These are phyloP conservation scores for Schwanniomyces sp. DNA, from an alignment of 805 yeast species.

Conservation along the genomic window DNA sequence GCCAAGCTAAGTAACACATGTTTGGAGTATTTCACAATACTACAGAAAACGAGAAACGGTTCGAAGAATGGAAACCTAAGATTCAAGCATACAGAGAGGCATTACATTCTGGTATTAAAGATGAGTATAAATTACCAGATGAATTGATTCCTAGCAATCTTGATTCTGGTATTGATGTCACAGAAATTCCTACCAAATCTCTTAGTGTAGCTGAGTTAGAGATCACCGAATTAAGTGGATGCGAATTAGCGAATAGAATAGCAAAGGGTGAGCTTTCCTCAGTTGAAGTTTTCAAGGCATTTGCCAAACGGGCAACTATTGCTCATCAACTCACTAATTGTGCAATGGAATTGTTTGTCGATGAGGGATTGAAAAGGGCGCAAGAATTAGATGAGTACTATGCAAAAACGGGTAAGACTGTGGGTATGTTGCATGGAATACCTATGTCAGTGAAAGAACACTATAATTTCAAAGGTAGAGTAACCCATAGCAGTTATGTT, in stretches of 20 bases:
- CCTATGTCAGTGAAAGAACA: slow-evolving; percentile 72
- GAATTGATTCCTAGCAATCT: background rate
- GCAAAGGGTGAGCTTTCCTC: slow-evolving; percentile 40
- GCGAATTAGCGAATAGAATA: background rate
- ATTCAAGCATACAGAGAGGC: slow-evolving; percentile 26
- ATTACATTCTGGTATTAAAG: slow-evolving; percentile 18
- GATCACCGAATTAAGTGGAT: slow-evolving; percentile 1
- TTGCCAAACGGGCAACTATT: slow-evolving; percentile 61
- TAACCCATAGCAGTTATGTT: slow-evolving; percentile 57
- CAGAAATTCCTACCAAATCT: background rate
- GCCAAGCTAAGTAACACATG: background rate
- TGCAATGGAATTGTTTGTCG: slow-evolving; percentile 60
- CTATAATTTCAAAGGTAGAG: slow-evolving; percentile 50
- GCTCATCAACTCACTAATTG: slow-evolving; percentile 65
- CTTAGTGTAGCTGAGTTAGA: background rate
- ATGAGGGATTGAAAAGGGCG: slow-evolving; percentile 61
- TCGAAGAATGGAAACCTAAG: slow-evolving; percentile 27
- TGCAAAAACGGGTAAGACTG: slow-evolving; percentile 46
- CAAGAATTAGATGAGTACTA: slow-evolving; percentile 55
- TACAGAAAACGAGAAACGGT: background rate
- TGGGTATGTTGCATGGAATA: slow-evolving; percentile 70
- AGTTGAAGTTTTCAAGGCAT: slow-evolving; percentile 57
- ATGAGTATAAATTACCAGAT: background rate
- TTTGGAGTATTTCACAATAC: background rate
- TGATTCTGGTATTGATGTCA: background rate